phyloP scores from a whole-genome alignment of 768 basidiomycete species.

The Austroboletus eburneus region DNA sequence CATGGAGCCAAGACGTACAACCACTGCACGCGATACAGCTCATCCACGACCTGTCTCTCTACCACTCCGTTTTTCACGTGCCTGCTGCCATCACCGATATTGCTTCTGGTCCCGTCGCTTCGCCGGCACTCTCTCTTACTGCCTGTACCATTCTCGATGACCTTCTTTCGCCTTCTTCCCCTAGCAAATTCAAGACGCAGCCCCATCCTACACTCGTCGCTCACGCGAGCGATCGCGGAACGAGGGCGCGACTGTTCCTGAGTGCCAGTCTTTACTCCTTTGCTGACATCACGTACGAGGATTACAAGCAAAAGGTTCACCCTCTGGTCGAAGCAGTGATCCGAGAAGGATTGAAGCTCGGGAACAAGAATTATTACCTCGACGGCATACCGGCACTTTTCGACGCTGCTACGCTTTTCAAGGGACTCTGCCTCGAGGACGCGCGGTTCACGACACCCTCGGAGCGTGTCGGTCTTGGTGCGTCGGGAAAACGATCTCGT shows the following conservation, averaged over 20 bases:
- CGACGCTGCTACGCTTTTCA: conserved; percentile 43
- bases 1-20: conserved; percentile 52
- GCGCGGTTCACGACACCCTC: conserved; percentile 37
- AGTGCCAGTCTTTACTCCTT: conserved; percentile 77
- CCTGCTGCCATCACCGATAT: conserved; percentile 40
- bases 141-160: conserved; percentile 57
- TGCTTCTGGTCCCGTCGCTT: conserved; percentile 42
- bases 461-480: conserved; percentile 59
- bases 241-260: conserved; percentile 65
- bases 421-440: conserved; percentile 27
- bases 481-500: conserved; percentile 8
- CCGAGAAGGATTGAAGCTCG: conserved; percentile 81
- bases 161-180: conserved; percentile 33
- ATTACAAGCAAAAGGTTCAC: conserved; percentile 59
- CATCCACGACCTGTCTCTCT: conserved; percentile 71
- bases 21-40: conserved; percentile 71
- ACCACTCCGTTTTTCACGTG: conserved; percentile 60
- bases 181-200: conserved; percentile 10
- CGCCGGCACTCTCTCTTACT: conserved; percentile 43
- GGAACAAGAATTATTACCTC: conserved; percentile 69
- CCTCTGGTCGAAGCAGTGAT: conserved; percentile 66
- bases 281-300: conserved; percentile 49
- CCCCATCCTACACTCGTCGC: conserved; percentile 39
- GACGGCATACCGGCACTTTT: conserved; percentile 73
- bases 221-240: conserved; percentile 28